A percentile compares a stretch with the other conserved stretches of the same genome.
These are phyloP conservation scores for Coccomyxa sp. DNA, from an alignment of 139 green algal species.

Conservation along the genomic window DNA sequence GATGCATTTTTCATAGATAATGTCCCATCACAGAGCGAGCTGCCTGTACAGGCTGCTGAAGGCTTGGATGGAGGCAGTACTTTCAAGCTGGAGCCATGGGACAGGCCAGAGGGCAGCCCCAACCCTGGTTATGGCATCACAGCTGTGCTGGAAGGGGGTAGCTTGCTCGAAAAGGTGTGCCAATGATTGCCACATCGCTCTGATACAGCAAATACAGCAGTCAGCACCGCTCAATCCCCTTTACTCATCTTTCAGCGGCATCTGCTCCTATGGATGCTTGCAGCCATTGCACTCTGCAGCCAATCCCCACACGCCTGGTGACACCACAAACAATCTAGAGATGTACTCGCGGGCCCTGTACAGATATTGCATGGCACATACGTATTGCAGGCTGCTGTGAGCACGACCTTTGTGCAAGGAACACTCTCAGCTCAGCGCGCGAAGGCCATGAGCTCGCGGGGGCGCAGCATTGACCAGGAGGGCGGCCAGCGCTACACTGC, in stretches of 20 bases:
- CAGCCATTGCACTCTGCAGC: background rate
- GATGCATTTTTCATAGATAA: background rate
- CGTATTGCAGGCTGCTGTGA: slow-evolving; percentile 55
- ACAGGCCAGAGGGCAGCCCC: slow-evolving; percentile 26
- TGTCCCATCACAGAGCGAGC: background rate
- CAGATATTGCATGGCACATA: slow-evolving; percentile 13
- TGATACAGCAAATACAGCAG: too few species aligned
- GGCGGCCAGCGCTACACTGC: slow-evolving; percentile 83
- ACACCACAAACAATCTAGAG: background rate
- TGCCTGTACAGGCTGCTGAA: slow-evolving; percentile 24
- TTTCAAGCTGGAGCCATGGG: slow-evolving; percentile 63
- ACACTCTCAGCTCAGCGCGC: slow-evolving; percentile 62
- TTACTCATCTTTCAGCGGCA: too few species aligned
- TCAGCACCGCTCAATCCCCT: background rate
- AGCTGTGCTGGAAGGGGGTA: slow-evolving; percentile 84
- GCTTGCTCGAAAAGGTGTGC: slow-evolving; percentile 86
- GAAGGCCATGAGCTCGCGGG: slow-evolving; percentile 61
- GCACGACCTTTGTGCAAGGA: slow-evolving; percentile 73
- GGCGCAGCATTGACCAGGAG: slow-evolving; percentile 54
- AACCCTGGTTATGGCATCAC: slow-evolving; percentile 87
- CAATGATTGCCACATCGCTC: background rate
- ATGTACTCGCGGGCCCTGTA: background rate
- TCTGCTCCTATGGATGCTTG: too few species aligned
- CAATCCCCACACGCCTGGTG: background rate
- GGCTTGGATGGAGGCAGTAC: slow-evolving; percentile 46